phyloP scores from a whole-genome alignment of 352 stramenopile species.

The Globisporangium takayamanum region DNA sequence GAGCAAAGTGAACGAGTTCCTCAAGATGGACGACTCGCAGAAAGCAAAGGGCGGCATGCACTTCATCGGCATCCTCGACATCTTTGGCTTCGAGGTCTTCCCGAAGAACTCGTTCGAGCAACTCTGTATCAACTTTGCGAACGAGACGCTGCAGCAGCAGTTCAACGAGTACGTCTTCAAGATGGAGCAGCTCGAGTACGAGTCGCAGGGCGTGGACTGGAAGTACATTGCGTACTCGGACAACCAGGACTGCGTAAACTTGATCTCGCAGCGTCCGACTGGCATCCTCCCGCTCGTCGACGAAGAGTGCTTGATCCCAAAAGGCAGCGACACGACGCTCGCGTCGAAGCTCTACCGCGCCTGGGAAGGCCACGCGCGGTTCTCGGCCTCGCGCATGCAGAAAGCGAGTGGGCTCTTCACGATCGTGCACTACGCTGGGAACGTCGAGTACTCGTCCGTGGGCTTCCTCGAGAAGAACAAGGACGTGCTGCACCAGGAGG shows the following conservation, averaged over 20 bases:
- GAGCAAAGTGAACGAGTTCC: slow-evolving; percentile 75
- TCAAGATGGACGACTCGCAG: slow-evolving; percentile 74
- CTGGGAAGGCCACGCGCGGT: slow-evolving; percentile 53
- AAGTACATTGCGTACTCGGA: slow-evolving; percentile 83
- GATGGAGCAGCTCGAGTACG: slow-evolving; percentile 80
- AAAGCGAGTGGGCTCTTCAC: slow-evolving; percentile 65
- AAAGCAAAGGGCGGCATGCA: slow-evolving; percentile 48
- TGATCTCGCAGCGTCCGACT: slow-evolving; percentile 85
- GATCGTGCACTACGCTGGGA: slow-evolving; percentile 76
- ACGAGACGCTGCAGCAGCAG: slow-evolving; percentile 85
- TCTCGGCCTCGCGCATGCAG: slow-evolving; percentile 73
- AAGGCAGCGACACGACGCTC: slow-evolving; percentile 76
- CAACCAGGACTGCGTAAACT: slow-evolving; percentile 86
- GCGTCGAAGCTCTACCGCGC: slow-evolving; percentile 77
- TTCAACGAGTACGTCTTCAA: slow-evolving; percentile 90
- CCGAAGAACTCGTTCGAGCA: slow-evolving; percentile 88
- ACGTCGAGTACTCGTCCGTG: slow-evolving; percentile 69
- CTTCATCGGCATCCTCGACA: slow-evolving; percentile 90
- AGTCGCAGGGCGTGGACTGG: slow-evolving; percentile 76
- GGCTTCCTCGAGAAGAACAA: slow-evolving; percentile 88
- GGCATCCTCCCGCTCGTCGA: slow-evolving; percentile 83
- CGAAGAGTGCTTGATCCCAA: slow-evolving; percentile 85
- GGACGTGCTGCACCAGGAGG: slow-evolving; percentile 75
- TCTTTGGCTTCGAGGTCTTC: slow-evolving; percentile 93
- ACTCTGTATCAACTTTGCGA: slow-evolving; percentile 89